Base-by-base conservation (phyloP, 2,329 filamentous ascomycete species). In the Paraphaeosphaeria sporulosa region DNA sequence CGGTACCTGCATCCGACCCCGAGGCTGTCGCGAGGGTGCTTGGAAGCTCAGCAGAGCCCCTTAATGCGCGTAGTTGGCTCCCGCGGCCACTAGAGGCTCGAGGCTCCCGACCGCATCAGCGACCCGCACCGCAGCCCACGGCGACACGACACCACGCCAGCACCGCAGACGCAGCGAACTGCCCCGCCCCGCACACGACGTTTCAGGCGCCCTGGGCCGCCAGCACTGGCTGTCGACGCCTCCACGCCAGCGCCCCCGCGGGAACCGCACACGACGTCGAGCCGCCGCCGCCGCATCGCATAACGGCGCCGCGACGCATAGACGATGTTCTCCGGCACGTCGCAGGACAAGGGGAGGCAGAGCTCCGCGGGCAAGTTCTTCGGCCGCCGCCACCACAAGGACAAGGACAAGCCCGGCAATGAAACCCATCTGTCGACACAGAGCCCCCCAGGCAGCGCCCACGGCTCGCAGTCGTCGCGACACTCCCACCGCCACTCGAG, bases 311-410 rank as follows among this genome's bases (percentile, higher is more conserved):
- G n/a, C n/a, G n/a, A 55, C 59, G 62, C 63, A 64, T 61, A 64
- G 58, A 57, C 44, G 30, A 85, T 85, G 83, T 81, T 83, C 67
- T 74, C 81, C 57, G 78, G 77, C 87, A 87, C 87, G 83, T 75
- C 88, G 71, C 84, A 86, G 75, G 84, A 90, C 82, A 93, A 94
- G 82, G 85, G 90, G 72, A 89, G 91, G 79, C 91, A 94, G 83
- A 93, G 91, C 66, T 93, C 92, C 73, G 90, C 89, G 75, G 86
- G 88, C 76, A 90, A 90, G 64, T 93, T 97, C 83, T 97, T 97
- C 82, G 93, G 92, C 72, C 88, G 93, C 75, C 91, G 85, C 62
- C 75, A 84, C 71, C 83, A 89, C 81, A 95, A 93, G 82, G 90
- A 96, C 79, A 92, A 89, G 79, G 68, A 65, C 57, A 62, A 57